phyloP scores from a whole-genome alignment of 805 yeast genomes.

The Nakazawaea laoshanensis region DNA sequence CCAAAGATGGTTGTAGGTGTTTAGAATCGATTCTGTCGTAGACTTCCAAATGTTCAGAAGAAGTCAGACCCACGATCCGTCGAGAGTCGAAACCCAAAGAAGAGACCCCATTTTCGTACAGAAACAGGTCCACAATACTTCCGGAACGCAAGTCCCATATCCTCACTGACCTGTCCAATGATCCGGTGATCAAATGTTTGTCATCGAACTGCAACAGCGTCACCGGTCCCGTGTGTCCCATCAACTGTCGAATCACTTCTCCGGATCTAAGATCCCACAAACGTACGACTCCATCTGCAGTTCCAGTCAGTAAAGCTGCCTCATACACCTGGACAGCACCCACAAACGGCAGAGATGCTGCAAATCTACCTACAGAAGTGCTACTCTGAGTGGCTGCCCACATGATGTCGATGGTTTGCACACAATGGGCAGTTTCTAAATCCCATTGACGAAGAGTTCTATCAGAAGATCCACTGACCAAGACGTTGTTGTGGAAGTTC shows the following conservation, averaged over 20 bases:
- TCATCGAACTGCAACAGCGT: slow-evolving; percentile 65
- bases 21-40: slow-evolving; percentile 47
- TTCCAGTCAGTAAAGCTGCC: slow-evolving; percentile 74
- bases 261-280: slow-evolving; percentile 73
- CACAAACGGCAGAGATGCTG: slow-evolving; percentile 38
- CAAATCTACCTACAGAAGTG: slow-evolving; percentile 9
- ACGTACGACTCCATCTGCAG: slow-evolving; percentile 67
- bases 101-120: slow-evolving; percentile 47
- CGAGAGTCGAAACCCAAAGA: slow-evolving; percentile 52
- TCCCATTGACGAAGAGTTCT: slow-evolving; percentile 75
- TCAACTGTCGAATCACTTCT: slow-evolving; percentile 48
- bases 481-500: slow-evolving; percentile 39
- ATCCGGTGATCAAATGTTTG: slow-evolving; percentile 53
- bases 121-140: slow-evolving; percentile 48
- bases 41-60: slow-evolving; percentile 41
- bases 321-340: slow-evolving; percentile 66
- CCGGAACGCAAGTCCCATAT: slow-evolving; percentile 74
- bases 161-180: slow-evolving; percentile 52
- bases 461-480: slow-evolving; percentile 67
- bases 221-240: slow-evolving; percentile 66
- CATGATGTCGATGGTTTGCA: slow-evolving; percentile 62
- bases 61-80: slow-evolving; percentile 45
- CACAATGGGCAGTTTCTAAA: slow-evolving; percentile 50
- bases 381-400: slow-evolving; percentile 39
- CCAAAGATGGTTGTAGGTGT: slow-evolving; percentile 50